These are phyloP conservation scores for Tribonema minus DNA, from an alignment of 108 stramenopile species.

Conservation along the genomic window DNA sequence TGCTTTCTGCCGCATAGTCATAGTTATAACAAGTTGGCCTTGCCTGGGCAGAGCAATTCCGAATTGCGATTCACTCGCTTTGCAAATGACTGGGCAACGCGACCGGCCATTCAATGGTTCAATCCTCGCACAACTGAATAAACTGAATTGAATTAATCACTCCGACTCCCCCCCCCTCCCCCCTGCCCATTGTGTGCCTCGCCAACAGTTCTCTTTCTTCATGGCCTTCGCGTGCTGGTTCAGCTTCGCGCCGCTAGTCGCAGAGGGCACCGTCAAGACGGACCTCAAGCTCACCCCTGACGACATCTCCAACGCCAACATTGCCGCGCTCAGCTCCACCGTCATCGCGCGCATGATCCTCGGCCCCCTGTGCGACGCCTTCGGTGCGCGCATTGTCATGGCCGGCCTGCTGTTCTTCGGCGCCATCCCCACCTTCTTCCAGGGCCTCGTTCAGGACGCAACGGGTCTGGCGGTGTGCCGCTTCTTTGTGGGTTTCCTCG, in stretches of 20 bases:
- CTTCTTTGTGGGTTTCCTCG: conserved; percentile 72
- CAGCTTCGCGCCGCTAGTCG: conserved; percentile 67
- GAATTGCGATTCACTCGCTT: too few species aligned
- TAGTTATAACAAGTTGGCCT: too few species aligned
- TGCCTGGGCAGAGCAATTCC: too few species aligned
- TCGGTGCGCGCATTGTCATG: conserved; percentile 62
- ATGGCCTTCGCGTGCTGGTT: conserved; percentile 83
- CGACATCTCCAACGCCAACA: conserved; percentile 69
- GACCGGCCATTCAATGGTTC: too few species aligned
- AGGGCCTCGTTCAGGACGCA: conserved; percentile 64
- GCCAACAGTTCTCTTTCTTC: too few species aligned
- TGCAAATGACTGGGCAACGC: too few species aligned
- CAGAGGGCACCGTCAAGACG: conserved; percentile 59
- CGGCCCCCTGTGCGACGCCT: conserved; percentile 72
- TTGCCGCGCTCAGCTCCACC: conserved; percentile 63
- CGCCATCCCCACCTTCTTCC: too few species aligned
- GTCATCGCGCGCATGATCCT: conserved; percentile 68
- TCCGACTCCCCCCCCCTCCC: too few species aligned
- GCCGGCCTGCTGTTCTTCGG: conserved; percentile 54
- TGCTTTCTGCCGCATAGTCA: too few species aligned
- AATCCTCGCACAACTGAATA: too few species aligned
- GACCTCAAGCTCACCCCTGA: conserved; percentile 62
- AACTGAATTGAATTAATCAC: too few species aligned
- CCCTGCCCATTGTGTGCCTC: too few species aligned
- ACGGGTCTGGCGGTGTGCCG: conserved; percentile 60